phyloP scores from a whole-genome alignment of 148 eudicot species.

The Oxyria digyna region DNA sequence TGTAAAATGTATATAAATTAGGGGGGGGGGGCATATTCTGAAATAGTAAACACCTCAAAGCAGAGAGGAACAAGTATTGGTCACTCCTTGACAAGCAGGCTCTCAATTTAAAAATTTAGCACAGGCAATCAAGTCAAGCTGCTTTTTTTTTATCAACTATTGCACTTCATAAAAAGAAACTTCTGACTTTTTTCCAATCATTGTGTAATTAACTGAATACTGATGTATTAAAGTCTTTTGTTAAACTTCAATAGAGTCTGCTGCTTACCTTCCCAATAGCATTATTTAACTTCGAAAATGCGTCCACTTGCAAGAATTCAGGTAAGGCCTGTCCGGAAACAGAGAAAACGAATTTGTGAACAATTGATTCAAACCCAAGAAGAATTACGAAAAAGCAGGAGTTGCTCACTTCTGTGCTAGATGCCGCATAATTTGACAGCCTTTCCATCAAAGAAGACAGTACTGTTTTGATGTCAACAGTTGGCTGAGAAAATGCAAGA shows the following conservation, averaged over 20 bases:
- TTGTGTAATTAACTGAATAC: background rate
- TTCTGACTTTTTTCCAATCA: background rate
- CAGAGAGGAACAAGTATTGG: background rate
- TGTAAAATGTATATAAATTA: background rate
- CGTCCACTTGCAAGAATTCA: conserved; percentile 94
- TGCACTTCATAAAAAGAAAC: background rate
- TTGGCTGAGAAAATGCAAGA: conserved; percentile 29
- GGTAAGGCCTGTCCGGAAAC: conserved; percentile 63
- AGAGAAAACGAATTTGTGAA: conserved; percentile 10
- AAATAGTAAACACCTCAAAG: background rate
- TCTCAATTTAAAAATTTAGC: background rate
- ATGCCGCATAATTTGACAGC: conserved; percentile 95
- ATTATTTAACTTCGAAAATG: conserved; percentile 81
- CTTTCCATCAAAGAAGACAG: conserved; percentile 90
- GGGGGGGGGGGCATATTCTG: background rate
- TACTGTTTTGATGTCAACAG: conserved; percentile 90
- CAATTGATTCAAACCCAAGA: background rate
- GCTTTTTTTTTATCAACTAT: background rate
- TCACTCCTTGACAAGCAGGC: background rate
- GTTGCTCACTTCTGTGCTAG: conserved; percentile 73
- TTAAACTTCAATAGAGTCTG: background rate
- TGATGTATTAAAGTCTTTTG: background rate
- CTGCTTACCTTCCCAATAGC: conserved; percentile 80
- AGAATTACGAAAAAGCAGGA: background rate
- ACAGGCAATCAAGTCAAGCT: background rate